phyloP scores from a whole-genome alignment of 202 grass and related monocot genomes.

The Carex sylvatica region DNA sequence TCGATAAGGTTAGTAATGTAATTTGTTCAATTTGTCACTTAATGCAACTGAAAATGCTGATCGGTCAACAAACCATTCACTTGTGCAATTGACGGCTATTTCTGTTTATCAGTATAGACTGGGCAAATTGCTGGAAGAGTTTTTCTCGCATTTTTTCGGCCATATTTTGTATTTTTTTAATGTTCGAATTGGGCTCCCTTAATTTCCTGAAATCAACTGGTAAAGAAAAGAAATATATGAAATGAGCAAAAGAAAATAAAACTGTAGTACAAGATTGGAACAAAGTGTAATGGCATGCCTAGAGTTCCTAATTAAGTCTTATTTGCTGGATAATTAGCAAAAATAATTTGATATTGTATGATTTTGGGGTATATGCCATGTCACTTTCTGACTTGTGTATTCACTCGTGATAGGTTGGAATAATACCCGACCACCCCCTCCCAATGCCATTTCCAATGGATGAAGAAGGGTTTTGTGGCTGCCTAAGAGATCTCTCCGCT shows the following conservation, averaged over 20 bases:
- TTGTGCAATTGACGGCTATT: background rate
- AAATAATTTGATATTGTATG: slow-evolving; percentile 9
- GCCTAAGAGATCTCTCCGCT: slow-evolving; percentile 52
- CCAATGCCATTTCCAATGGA: slow-evolving; percentile 63
- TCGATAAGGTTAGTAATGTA: slow-evolving; percentile 61
- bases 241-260: background rate
- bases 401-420: slow-evolving; percentile 57
- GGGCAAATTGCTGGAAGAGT: background rate
- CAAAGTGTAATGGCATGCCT: background rate
- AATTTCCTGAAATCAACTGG: background rate
- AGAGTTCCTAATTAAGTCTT: background rate
- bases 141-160: background rate
- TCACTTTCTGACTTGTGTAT: background rate
- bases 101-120: background rate
- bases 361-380: background rate
- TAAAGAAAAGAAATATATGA: background rate
- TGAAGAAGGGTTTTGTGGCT: slow-evolving; percentile 76
- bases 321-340: background rate
- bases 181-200: background rate
- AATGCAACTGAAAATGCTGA: background rate
- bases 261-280: background rate
- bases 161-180: background rate
- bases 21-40: background rate
- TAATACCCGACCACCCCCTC: slow-evolving; percentile 63
- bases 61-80: background rate